Base-by-base conservation (phyloP, 352 stramenopile genomes). In the Pythium aquatile region DNA sequence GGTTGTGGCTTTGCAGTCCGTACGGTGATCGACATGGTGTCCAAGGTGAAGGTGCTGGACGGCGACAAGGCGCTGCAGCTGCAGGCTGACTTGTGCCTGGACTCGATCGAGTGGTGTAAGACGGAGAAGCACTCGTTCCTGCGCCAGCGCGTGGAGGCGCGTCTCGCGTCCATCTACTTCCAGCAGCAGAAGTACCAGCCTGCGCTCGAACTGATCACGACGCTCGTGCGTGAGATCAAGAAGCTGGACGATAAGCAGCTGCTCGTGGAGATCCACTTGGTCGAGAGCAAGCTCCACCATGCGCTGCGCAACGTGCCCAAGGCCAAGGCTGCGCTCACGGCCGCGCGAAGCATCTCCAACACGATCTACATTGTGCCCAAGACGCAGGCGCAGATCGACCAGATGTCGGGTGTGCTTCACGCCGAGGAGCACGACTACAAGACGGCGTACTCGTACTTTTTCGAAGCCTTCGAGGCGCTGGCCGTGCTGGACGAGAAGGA, bases 201-300 rank as follows among this genome's bases (percentile, higher is more conserved):
- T 9, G 96, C 97, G 16, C 71, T 99, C 17, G 81, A 96, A 55
- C 76, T 99, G 40, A 94, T 99, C 75, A 97, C 93, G 55, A 84
- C 87, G 66, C 81, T 99, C 30, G 76, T 99, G 28, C 75, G 83
- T 9, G 98, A 99, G 81, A 94, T 99, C 59, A 99, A 99, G 78
- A 99, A 99, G 76, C 83, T 99, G 51, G 98, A 99, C 74, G 98
- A 99, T 81, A 99, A 99, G 81, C 94, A 98, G 72, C 75, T 99
- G 58, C 84, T 99, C 29, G 97, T 99, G 24, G 98, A 99, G 74
- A 98, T 98, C 44, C 97, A 99, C 81, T 77, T 99, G 29, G 88
- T 98, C 28, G 98, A 99, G 78, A 93, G 89, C 54, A 98, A 98
- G 69, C 88, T 99, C 66, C 96, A 99, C 75, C 97, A 99, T 74